These are phyloP conservation scores for Xanthoparmelia taractica DNA, from an alignment of 495 filamentous ascomycete genomes.

Conservation along the genomic window DNA sequence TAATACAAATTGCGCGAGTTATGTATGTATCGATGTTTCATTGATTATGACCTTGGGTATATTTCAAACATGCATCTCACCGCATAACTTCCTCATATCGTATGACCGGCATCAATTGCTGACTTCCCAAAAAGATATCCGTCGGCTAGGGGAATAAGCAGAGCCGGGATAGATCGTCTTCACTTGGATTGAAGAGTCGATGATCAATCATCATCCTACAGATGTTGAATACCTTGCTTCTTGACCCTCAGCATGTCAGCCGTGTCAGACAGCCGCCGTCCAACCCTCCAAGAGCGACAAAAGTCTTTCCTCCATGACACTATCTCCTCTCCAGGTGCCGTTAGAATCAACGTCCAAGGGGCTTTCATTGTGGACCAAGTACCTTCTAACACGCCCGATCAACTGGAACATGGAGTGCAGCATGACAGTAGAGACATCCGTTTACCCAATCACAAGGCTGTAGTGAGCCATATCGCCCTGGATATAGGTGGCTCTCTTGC, in stretches of 20 bases:
- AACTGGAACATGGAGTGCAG: constrained; percentile 51
- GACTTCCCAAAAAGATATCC: no score
- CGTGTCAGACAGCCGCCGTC: not conserved
- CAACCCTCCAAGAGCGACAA: constrained; percentile 24
- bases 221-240: not conserved
- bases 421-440: constrained; percentile 87
- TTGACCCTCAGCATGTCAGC: not conserved
- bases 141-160: not conserved
- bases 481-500: constrained; percentile 95
- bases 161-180: not conserved
- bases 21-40: no score
- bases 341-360: constrained; percentile 89
- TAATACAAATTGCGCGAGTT: no score
- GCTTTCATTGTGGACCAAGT: constrained; percentile 86
- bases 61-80: no score
- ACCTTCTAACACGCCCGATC: constrained; percentile 44
- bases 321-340: constrained; percentile 73
- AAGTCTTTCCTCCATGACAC: constrained; percentile 60
- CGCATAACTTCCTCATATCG: no score
- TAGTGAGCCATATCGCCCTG: constrained; percentile 92
- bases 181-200: not conserved
- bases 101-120: no score
- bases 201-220: not conserved
- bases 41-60: no score
- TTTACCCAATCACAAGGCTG: constrained; percentile 85